Conservation (phyloP, 2,329 filamentous ascomycete genomes). For the Fusarium sp. region DNA sequence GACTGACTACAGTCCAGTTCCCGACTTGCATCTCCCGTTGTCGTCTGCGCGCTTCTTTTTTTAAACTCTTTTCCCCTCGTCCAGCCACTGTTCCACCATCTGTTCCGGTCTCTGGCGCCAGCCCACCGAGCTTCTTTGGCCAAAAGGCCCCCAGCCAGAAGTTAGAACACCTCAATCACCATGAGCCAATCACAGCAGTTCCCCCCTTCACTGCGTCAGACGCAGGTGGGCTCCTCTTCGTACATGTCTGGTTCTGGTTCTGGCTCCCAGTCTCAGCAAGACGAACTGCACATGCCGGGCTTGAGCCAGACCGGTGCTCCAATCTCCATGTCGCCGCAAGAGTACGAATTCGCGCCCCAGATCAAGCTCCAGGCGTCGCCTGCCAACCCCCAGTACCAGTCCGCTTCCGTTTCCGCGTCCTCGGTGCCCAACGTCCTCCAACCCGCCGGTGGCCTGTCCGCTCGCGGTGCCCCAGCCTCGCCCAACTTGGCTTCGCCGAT, state of each 20-base stretch:
- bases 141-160: constrained; percentile 20
- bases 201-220: constrained; percentile 47
- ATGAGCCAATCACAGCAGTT: constrained; percentile 59
- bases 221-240: constrained; percentile 40
- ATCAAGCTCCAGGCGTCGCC: constrained; percentile 63
- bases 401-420: constrained; percentile 55
- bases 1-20: constrained; percentile 17
- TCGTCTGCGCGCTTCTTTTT: constrained; percentile 10
- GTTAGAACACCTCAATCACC: constrained; percentile 27
- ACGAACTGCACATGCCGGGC: constrained; percentile 68
- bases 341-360: constrained; percentile 65
- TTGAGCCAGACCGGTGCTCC: constrained; percentile 51
- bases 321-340: constrained; percentile 58
- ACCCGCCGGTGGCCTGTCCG: constrained; percentile 60
- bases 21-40: not conserved
- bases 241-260: constrained; percentile 37
- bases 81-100: constrained; percentile 16
- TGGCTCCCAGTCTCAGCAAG: constrained; percentile 52
- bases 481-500: constrained; percentile 60
- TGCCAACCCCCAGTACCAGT: constrained; percentile 55
- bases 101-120: constrained; percentile 21
- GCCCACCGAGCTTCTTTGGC: constrained; percentile 21
- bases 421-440: constrained; percentile 70
- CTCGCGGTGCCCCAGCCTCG: constrained; percentile 53
- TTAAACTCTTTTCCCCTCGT: constrained; percentile 1